Evolutionary conservation across 148 eudicot genomes (phyloP).

Genomic region (Amaranthus palmeri): DNA sequence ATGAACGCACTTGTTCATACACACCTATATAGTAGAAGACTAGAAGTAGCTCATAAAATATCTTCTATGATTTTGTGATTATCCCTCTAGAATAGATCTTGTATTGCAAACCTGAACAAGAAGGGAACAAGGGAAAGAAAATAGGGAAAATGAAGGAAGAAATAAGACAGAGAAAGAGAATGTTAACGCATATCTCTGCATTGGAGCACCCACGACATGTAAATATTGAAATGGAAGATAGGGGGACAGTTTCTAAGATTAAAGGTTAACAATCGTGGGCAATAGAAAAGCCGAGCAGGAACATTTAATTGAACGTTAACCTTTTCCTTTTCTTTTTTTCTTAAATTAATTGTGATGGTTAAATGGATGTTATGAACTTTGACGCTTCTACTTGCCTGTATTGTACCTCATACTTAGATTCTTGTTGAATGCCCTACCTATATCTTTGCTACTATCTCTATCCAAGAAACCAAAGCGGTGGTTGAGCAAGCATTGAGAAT

Average conservation of each 20-base stretch:
- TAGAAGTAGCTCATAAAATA: too few species aligned
- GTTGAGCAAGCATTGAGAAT: background rate
- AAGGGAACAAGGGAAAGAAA: too few species aligned
- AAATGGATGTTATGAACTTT: background rate
- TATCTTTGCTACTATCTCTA: background rate
- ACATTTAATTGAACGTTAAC: background rate
- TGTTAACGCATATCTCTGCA: background rate
- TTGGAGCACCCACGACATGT: background rate
- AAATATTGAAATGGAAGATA: background rate
- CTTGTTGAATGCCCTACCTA: background rate
- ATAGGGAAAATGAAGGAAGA: background rate
- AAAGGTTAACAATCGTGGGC: too few species aligned
- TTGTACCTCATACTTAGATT: background rate
- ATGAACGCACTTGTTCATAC: too few species aligned
- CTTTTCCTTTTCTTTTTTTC: background rate
- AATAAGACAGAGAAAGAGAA: background rate
- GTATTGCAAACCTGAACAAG: too few species aligned
- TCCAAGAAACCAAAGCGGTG: background rate
- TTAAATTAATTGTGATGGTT: background rate
- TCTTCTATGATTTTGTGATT: too few species aligned
- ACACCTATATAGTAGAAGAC: too few species aligned
- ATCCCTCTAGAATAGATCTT: too few species aligned
- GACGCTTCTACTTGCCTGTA: background rate
- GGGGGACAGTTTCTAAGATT: background rate
- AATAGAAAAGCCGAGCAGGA: background rate